phyloP scores from a whole-genome alignment of 2,329 filamentous ascomycete species.

The Fusarium luffae region DNA sequence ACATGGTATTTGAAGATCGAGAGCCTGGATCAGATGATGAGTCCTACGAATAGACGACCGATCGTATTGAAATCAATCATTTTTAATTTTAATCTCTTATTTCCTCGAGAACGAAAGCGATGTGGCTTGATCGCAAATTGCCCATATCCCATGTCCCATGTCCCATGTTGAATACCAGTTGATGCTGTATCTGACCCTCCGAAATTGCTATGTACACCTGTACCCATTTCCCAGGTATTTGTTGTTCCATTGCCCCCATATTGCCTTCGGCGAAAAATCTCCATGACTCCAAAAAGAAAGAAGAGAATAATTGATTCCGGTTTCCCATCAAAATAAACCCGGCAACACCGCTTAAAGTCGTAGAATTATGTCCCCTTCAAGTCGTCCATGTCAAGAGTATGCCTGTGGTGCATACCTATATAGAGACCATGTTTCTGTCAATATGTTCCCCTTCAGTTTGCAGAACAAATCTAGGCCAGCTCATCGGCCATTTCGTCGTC shows the following conservation, averaged over 20 bases:
- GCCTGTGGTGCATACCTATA: not conserved
- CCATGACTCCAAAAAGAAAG: constrained; percentile 11
- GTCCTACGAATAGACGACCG: constrained; percentile 55
- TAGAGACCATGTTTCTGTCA: constrained; percentile 10
- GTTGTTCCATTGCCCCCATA: constrained; percentile 11
- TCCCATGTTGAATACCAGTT: constrained; percentile 1
- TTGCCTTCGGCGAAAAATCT: constrained; percentile 2
- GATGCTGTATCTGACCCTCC: not conserved
- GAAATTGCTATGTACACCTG: not conserved
- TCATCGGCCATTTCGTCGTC: constrained; percentile 38
- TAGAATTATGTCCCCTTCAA: constrained; percentile 5
- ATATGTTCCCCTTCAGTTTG: not conserved
- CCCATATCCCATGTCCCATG: not conserved
- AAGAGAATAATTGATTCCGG: not conserved
- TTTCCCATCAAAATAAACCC: constrained; percentile 13
- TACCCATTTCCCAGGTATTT: constrained; percentile 2
- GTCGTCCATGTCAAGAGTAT: constrained; percentile 1
- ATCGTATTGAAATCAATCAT: constrained; percentile 1
- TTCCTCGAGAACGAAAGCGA: not conserved
- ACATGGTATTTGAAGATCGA: constrained; percentile 83
- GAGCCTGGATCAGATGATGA: constrained; percentile 71
- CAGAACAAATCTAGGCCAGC: constrained; percentile 22
- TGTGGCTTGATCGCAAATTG: not conserved
- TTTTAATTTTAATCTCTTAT: not conserved
- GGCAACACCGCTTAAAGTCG: not conserved